These are phyloP conservation scores for Calamus simplicifolius DNA, from an alignment of 176 grass and related monocot genomes.

Conservation along the genomic window DNA sequence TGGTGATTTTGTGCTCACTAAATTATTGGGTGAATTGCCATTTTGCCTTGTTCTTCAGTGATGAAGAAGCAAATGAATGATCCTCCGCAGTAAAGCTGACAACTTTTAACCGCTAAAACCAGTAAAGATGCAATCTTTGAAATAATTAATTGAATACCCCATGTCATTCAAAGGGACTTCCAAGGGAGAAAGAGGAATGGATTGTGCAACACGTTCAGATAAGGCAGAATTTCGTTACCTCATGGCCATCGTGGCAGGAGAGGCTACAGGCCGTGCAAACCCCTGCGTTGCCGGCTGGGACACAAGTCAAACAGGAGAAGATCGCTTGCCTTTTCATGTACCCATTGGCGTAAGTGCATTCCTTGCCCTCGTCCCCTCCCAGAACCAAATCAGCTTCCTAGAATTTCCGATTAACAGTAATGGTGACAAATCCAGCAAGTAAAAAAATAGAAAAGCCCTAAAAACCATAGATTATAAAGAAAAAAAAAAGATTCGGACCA, in stretches of 20 bases:
- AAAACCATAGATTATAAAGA: background rate
- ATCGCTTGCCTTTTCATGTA: slow-evolving; percentile 96
- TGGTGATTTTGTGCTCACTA: too few species aligned
- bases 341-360: slow-evolving; percentile 78
- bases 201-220: background rate
- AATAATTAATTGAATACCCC: too few species aligned
- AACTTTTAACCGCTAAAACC: too few species aligned
- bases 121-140: too few species aligned
- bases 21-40: too few species aligned
- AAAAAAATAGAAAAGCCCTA: background rate
- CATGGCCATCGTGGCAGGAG: slow-evolving; percentile 91
- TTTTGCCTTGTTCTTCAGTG: too few species aligned
- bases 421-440: background rate
- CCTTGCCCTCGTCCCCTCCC: slow-evolving; percentile 90
- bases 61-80: too few species aligned
- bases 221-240: slow-evolving; percentile 33
- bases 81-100: too few species aligned
- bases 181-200: background rate
- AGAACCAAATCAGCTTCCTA: slow-evolving; percentile 93
- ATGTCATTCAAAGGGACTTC: background rate
- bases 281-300: slow-evolving; percentile 53
- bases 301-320: slow-evolving; percentile 97
- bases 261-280: slow-evolving; percentile 95
- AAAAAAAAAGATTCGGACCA: slow-evolving; percentile 18
- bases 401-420: slow-evolving; percentile 9